phyloP scores from a whole-genome alignment of 352 stramenopile species.

The Peronospora belbahrii region DNA sequence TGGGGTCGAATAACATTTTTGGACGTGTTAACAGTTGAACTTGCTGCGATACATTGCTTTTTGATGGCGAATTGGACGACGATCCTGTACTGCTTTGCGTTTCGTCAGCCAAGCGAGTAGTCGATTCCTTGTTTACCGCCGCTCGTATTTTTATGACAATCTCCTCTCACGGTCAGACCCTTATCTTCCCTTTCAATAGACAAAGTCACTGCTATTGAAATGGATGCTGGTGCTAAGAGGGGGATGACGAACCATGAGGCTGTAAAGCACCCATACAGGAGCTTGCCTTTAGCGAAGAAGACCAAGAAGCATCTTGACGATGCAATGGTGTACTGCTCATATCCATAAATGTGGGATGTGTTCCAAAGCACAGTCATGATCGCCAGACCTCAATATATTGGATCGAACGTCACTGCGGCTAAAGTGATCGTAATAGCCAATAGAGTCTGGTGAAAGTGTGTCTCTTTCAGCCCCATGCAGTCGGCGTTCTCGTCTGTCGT shows the following conservation, averaged over 20 bases:
- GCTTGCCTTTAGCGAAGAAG: background rate
- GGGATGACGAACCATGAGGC: background rate
- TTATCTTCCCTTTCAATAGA: background rate
- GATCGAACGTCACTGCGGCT: conserved; percentile 28
- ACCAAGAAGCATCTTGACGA: conserved; percentile 1
- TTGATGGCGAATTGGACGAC: conserved; percentile 13
- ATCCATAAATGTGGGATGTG: conserved; percentile 17
- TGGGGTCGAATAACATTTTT: conserved; percentile 71
- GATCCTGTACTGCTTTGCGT: conserved; percentile 10
- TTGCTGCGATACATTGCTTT: conserved; percentile 17
- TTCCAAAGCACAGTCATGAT: conserved; percentile 7
- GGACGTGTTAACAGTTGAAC: conserved; percentile 56
- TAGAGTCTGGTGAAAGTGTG: conserved; percentile 1
- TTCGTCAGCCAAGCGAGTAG: conserved; percentile 3
- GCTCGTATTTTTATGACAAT: background rate
- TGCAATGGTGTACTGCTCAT: conserved; percentile 4
- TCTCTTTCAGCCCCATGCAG: background rate
- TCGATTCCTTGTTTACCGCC: conserved; percentile 8
- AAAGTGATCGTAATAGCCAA: conserved; percentile 19
- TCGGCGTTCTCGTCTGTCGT: conserved; percentile 1
- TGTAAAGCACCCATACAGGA: background rate
- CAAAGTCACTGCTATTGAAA: conserved; percentile 2
- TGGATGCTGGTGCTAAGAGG: background rate
- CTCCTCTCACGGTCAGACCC: background rate
- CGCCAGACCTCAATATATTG: conserved; percentile 10